These are phyloP conservation scores for Chaetomium sp. DNA, from an alignment of 2,329 filamentous ascomycete species.

Conservation along the genomic window DNA sequence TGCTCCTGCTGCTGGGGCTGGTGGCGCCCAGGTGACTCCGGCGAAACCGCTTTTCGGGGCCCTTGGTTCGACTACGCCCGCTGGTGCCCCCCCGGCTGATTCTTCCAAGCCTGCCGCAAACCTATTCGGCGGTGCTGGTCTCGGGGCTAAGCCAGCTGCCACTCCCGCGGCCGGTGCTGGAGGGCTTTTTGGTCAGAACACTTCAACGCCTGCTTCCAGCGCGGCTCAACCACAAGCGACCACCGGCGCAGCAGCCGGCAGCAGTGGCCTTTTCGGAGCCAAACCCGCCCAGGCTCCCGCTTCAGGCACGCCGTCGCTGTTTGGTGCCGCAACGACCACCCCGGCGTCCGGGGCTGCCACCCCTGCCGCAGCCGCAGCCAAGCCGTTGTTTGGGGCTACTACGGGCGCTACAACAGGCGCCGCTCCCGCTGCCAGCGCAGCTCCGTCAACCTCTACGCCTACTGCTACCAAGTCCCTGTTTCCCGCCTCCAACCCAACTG, in stretches of 20 bases:
- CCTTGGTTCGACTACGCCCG: slow-evolving; percentile 49
- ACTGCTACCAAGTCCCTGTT: slow-evolving; percentile 11
- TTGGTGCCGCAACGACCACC: slow-evolving; percentile 24
- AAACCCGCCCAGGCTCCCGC: slow-evolving; percentile 12
- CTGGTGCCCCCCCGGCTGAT: slow-evolving; percentile 45
- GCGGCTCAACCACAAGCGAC: background rate
- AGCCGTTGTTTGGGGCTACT: slow-evolving; percentile 11
- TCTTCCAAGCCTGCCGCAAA: slow-evolving; percentile 25
- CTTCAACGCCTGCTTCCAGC: slow-evolving; percentile 6
- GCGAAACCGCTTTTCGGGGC: slow-evolving; percentile 41
- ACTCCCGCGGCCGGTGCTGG: slow-evolving; percentile 15
- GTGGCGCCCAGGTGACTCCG: slow-evolving; percentile 32
- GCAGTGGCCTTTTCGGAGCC: slow-evolving; percentile 25
- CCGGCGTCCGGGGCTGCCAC: slow-evolving; percentile 8
- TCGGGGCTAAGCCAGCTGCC: slow-evolving; percentile 25
- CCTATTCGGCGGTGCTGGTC: slow-evolving; percentile 11
- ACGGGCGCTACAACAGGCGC: background rate
- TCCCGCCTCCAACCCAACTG: slow-evolving; percentile 23
- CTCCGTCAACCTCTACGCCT: slow-evolving; percentile 1
- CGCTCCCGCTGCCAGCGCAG: slow-evolving; percentile 4
- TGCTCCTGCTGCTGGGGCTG: background rate
- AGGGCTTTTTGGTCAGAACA: slow-evolving; percentile 13
- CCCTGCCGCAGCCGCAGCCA: slow-evolving; percentile 7
- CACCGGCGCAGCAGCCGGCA: background rate
- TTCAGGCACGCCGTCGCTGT: slow-evolving; percentile 22